phyloP scores from a whole-genome alignment of 805 yeast species.

The Ogataea populi-albae region DNA sequence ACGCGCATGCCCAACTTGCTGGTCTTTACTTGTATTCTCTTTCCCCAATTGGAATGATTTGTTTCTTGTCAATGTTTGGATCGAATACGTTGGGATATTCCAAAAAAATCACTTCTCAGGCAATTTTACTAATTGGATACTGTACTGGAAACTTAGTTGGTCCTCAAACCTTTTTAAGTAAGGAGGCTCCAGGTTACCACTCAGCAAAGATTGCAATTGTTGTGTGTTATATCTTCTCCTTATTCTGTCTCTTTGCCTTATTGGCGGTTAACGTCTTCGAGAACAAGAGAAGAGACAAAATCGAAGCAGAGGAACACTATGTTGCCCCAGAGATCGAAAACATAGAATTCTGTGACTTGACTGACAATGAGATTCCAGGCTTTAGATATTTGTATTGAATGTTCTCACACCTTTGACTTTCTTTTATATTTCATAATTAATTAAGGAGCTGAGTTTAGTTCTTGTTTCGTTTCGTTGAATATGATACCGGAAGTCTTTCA shows the following conservation, averaged over 20 bases:
- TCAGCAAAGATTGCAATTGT: slow-evolving; percentile 50
- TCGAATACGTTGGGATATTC: slow-evolving; percentile 62
- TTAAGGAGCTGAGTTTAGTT: no score
- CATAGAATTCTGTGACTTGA: slow-evolving; percentile 34
- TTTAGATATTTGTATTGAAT: slow-evolving; percentile 40
- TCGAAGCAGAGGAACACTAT: slow-evolving; percentile 25
- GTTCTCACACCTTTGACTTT: no score
- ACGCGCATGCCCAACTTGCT: slow-evolving; percentile 23
- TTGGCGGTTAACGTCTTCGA: slow-evolving; percentile 27
- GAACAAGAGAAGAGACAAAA: slow-evolving; percentile 43
- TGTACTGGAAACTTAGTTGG: slow-evolving; percentile 66
- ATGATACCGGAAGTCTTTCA: no score
- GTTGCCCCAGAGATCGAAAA: slow-evolving; percentile 24
- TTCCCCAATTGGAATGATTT: slow-evolving; percentile 16
- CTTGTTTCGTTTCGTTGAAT: no score
- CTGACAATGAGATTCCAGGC: slow-evolving; percentile 51
- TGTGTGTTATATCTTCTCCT: slow-evolving; percentile 29
- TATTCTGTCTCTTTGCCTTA: slow-evolving; percentile 12
- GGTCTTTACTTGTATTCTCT: slow-evolving; percentile 25
- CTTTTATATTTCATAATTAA: no score
- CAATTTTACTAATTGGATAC: slow-evolving; percentile 56
- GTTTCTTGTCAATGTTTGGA: slow-evolving; percentile 22
- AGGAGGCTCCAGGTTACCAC: slow-evolving; percentile 54
- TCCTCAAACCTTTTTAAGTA: slow-evolving; percentile 61
- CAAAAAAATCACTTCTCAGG: slow-evolving; percentile 58